Evolutionary conservation across 2,329 filamentous ascomycete genomes (phyloP).

Genomic region (Alternaria angustiovoidea): DNA sequence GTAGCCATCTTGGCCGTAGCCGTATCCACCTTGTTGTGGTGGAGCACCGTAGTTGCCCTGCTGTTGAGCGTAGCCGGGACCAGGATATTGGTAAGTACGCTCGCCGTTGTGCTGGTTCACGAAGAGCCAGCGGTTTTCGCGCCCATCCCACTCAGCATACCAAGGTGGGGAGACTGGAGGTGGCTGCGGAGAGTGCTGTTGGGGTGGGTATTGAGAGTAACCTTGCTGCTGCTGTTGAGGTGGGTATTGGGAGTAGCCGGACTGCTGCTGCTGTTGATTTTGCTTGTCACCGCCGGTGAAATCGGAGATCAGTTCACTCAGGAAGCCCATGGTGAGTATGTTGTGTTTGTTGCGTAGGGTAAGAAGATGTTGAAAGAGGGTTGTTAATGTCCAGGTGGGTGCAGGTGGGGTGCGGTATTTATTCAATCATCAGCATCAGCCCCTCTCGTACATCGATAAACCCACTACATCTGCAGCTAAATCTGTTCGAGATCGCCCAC

Average conservation of each 20-base stretch:
- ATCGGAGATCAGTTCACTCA: conserved; percentile 27
- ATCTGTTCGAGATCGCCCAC: conserved; percentile 5
- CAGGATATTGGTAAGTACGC: conserved; percentile 34
- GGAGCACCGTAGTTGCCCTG: conserved; percentile 26
- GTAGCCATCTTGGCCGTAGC: conserved; percentile 23
- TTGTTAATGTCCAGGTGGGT: background rate
- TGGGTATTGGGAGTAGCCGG: conserved; percentile 8
- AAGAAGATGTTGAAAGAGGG: background rate
- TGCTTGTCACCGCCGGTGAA: conserved; percentile 20
- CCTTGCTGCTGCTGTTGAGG: conserved; percentile 16
- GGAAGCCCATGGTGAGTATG: conserved; percentile 29
- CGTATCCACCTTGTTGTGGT: conserved; percentile 19
- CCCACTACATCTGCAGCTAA: conserved; percentile 9
- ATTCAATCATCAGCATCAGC: background rate
- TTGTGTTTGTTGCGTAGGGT: background rate
- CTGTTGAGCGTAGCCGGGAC: conserved; percentile 32
- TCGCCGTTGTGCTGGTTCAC: conserved; percentile 37
- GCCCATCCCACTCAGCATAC: conserved; percentile 33
- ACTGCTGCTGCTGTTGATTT: conserved; percentile 7
- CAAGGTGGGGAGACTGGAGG: conserved; percentile 39
- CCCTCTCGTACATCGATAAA: background rate
- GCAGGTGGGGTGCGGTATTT: conserved; percentile 18
- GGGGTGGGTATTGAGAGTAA: conserved; percentile 16
- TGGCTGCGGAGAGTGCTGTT: conserved; percentile 24
- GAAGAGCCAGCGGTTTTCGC: conserved; percentile 36